These are phyloP conservation scores for Puccinia novopanici DNA, from an alignment of 1,284 basidiomycete species.

Conservation along the genomic window DNA sequence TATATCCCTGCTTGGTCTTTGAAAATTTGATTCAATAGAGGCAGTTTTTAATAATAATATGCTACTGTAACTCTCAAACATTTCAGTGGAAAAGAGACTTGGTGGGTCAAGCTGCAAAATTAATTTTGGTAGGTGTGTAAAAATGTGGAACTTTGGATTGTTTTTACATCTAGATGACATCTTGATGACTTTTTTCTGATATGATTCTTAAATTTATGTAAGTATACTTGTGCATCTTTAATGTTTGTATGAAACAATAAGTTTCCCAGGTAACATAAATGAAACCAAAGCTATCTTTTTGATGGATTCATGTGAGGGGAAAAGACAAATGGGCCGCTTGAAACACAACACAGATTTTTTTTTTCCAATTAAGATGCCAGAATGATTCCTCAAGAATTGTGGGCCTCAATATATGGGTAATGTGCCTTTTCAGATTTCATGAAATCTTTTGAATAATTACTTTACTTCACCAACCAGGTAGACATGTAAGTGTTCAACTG, in stretches of 20 bases:
- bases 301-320: constrained; percentile 55
- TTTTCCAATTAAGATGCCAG: constrained; percentile 58
- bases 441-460: background rate
- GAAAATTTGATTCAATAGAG: background rate
- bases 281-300: constrained; percentile 57
- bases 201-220: no score
- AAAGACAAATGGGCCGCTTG: constrained; percentile 61
- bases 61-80: constrained; percentile 11
- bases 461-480: background rate
- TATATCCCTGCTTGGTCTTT: background rate
- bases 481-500: background rate
- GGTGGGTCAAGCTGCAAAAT: no score
- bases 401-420: no score
- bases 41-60: background rate
- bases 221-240: no score
- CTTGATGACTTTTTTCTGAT: constrained; percentile 55
- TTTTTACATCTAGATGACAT: constrained; percentile 60
- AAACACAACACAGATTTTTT: constrained; percentile 60
- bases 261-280: constrained; percentile 58
- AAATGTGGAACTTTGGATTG: constrained; percentile 60
- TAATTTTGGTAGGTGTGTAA: constrained; percentile 54
- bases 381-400: constrained; percentile 52
- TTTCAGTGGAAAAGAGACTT: constrained; percentile 14
- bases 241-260: constrained; percentile 61
- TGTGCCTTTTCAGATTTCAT: background rate